phyloP scores from a whole-genome alignment of 148 eudicot species.

The Cornus kousa region DNA sequence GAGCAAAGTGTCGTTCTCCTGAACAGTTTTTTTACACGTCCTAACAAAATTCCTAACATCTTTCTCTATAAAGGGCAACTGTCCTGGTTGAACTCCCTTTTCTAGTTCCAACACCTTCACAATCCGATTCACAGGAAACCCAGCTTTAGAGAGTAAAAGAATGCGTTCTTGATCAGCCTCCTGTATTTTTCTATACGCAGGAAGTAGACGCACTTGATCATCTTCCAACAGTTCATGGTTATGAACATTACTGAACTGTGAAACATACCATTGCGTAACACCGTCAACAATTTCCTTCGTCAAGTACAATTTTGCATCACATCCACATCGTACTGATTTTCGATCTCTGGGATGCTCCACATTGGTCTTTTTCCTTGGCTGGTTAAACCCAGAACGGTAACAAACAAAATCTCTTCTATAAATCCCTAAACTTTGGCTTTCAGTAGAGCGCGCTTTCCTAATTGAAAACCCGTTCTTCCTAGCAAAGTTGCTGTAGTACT shows the following conservation, averaged over 20 bases:
- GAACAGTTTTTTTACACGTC: constrained; percentile 54
- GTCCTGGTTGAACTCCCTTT: constrained; percentile 65
- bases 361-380: constrained; percentile 58
- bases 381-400: constrained; percentile 70
- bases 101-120: constrained; percentile 61
- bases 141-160: constrained; percentile 66
- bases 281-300: constrained; percentile 66
- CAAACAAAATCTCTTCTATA: constrained; percentile 80
- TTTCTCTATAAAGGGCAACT: constrained; percentile 66
- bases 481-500: constrained; percentile 56
- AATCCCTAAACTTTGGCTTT: constrained; percentile 60
- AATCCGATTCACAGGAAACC: constrained; percentile 66
- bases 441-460: constrained; percentile 70
- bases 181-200: constrained; percentile 73
- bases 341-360: constrained; percentile 75
- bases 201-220: constrained; percentile 72
- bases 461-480: constrained; percentile 71
- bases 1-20: constrained; percentile 50
- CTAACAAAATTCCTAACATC: constrained; percentile 70
- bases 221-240: constrained; percentile 75
- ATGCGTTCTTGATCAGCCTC: constrained; percentile 73
- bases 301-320: constrained; percentile 73
- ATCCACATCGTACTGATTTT: constrained; percentile 72
- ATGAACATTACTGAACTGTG: constrained; percentile 74
- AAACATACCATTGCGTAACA: constrained; percentile 53